These are phyloP conservation scores for Endogone sp. DNA, from an alignment of 192 early-diverging fungal species.

Conservation along the genomic window DNA sequence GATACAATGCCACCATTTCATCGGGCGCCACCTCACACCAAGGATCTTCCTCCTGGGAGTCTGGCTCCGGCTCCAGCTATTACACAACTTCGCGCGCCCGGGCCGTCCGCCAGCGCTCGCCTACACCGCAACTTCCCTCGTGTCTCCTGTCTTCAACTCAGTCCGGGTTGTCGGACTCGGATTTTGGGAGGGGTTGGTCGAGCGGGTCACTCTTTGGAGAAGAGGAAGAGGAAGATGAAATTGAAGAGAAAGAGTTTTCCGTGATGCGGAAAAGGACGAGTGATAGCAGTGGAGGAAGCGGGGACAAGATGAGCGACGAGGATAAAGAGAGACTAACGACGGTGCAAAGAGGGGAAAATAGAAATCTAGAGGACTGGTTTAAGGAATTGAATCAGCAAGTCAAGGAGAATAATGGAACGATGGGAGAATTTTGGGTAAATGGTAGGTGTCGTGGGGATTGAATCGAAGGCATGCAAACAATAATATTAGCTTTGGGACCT, in stretches of 20 bases:
- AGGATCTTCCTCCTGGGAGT: neutral
- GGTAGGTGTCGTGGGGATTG: too few relatives aligned
- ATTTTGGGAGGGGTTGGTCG: neutral
- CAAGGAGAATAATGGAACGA: neutral
- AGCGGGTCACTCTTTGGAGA: neutral
- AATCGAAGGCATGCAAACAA: too few relatives aligned
- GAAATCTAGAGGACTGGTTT: neutral
- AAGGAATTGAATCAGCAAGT: neutral
- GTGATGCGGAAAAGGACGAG: neutral
- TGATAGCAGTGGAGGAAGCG: neutral
- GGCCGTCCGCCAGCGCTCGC: neutral
- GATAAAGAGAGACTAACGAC: neutral
- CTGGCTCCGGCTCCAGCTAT: neutral
- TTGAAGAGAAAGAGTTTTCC: neutral
- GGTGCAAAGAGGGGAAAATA: neutral
- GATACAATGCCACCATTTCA: neutral
- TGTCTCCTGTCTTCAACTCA: neutral
- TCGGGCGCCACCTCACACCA: neutral
- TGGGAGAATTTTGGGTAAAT: neutral
- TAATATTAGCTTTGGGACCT: too few relatives aligned
- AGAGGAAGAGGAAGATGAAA: neutral
- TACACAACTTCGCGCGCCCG: neutral
- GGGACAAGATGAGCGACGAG: slow-evolving; percentile 1
- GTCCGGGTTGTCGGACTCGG: neutral
- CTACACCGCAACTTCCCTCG: neutral